Evolutionary conservation across 2,329 filamentous ascomycete genomes (phyloP).

Genomic region (Fusarium guadeloupense): DNA sequence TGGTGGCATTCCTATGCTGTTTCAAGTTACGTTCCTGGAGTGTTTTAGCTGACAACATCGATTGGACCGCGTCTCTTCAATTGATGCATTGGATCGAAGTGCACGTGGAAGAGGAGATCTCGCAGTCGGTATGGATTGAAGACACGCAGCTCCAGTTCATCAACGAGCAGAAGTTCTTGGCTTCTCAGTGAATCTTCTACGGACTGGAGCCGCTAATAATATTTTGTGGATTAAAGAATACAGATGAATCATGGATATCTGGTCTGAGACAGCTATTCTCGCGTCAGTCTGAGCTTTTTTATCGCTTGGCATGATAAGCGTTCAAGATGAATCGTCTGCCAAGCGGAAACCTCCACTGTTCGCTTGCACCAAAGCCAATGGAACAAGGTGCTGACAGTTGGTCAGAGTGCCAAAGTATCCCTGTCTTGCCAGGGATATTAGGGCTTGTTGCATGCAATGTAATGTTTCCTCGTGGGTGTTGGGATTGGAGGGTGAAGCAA

Average conservation of each 20-base stretch:
- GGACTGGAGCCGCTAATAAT: not conserved
- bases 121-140: too few relatives aligned
- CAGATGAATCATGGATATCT: constrained; percentile 12
- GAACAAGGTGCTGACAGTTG: constrained; percentile 10
- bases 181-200: too few relatives aligned
- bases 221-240: not conserved
- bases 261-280: not conserved
- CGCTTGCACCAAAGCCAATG: not conserved
- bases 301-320: too few relatives aligned
- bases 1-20: constrained; percentile 9
- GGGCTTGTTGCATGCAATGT: not conserved
- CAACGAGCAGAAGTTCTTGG: too few relatives aligned
- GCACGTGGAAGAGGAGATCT: too few relatives aligned
- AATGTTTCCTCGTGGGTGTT: not conserved
- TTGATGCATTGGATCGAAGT: too few relatives aligned
- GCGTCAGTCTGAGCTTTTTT: too few relatives aligned
- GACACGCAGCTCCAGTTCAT: too few relatives aligned
- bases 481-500: not conserved
- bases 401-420: constrained; percentile 9
- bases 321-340: not conserved
- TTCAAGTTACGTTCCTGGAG: not conserved
- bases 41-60: not conserved
- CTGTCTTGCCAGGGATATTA: not conserved
- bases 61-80: not conserved
- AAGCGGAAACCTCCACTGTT: not conserved